Percentiles rank a stretch among this genome's conserved stretches.
phyloP scores from a whole-genome alignment of 1,139 yeast species.

The Saccharomyces pastorianus region DNA sequence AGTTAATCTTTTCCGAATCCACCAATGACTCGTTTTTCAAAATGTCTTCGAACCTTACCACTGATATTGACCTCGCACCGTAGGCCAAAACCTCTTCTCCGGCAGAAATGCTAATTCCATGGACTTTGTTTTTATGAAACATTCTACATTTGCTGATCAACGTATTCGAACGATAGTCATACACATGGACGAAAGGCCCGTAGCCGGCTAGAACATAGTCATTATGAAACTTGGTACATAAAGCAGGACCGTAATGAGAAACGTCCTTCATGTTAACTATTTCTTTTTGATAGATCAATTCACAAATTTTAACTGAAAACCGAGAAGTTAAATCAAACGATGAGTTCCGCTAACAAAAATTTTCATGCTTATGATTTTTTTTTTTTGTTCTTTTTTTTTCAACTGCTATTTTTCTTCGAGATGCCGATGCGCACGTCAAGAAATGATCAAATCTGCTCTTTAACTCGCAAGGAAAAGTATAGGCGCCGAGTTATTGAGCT shows the following conservation, averaged over 20 bases:
- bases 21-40: constrained; percentile 18
- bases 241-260: constrained; percentile 56
- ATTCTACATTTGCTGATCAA: constrained; percentile 40
- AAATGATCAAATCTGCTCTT: background rate
- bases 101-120: constrained; percentile 47
- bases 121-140: constrained; percentile 69
- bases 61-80: constrained; percentile 64
- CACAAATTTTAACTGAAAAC: background rate
- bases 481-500: background rate
- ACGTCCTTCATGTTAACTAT: constrained; percentile 10
- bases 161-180: constrained; percentile 38
- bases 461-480: background rate
- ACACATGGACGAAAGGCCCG: constrained; percentile 61
- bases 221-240: constrained; percentile 45
- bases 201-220: constrained; percentile 53
- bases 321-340: background rate
- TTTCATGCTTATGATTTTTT: background rate
- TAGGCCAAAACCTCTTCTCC: constrained; percentile 40
- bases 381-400: background rate
- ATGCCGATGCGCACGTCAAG: background rate
- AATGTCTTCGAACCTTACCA: constrained; percentile 34
- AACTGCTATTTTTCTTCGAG: background rate
- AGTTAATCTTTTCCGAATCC: constrained; percentile 42
- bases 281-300: background rate
- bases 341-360: background rate